These are phyloP conservation scores for Globisporangium sylvaticum DNA, from an alignment of 352 stramenopile species.

Conservation along the genomic window DNA sequence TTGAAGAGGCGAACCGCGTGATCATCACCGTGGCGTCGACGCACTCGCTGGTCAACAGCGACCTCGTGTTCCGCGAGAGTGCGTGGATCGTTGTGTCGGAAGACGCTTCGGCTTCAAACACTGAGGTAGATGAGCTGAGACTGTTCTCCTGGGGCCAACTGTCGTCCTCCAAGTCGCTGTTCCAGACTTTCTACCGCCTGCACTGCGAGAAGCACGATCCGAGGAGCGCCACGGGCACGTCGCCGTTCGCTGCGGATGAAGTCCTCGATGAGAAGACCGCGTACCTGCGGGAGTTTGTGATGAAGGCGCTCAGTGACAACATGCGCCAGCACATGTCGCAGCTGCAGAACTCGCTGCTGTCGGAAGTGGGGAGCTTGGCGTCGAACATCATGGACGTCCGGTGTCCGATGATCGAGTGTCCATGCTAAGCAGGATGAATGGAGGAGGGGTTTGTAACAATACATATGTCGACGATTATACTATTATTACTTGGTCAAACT, in stretches of 20 bases:
- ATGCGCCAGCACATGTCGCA: conserved; percentile 8
- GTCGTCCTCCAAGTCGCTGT: neutral
- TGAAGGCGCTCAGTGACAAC: conserved; percentile 2
- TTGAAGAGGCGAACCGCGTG: neutral
- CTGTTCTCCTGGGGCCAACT: neutral
- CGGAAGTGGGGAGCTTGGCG: neutral
- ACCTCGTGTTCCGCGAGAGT: neutral
- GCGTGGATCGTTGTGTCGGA: neutral
- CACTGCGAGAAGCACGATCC: neutral
- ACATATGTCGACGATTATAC: neutral
- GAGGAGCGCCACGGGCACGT: neutral
- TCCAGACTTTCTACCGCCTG: conserved; percentile 9
- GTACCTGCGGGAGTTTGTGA: conserved; percentile 1
- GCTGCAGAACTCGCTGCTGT: conserved; percentile 5
- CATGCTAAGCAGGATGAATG: neutral
- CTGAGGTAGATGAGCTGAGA: neutral
- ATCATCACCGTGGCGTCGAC: neutral
- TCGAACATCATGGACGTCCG: neutral
- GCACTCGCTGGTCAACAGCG: neutral
- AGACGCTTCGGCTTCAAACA: neutral
- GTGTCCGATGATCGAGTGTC: conserved; percentile 1
- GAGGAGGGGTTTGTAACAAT: neutral
- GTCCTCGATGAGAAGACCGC: neutral
- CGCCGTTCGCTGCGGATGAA: neutral
- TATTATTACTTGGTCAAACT: neutral